Evolutionary conservation across 768 basidiomycete species (phyloP).

Genomic region (Suillus decipiens): DNA sequence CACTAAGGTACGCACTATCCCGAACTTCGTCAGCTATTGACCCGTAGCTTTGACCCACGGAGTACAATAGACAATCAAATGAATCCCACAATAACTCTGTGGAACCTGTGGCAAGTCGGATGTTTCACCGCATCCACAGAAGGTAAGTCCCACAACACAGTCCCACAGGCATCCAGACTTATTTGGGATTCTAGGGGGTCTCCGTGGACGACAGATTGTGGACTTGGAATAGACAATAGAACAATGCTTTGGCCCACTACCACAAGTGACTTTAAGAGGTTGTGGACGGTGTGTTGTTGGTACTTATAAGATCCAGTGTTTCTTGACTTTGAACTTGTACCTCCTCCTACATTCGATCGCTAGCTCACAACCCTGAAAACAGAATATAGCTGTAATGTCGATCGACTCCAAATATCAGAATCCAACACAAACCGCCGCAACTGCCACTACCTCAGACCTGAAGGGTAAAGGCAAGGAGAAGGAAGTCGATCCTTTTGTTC

Average conservation of each 20-base stretch:
- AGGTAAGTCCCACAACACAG: neutral
- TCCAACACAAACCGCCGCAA: neutral
- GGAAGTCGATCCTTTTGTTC: neutral
- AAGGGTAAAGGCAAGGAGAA: conserved; percentile 14
- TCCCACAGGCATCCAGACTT: neutral
- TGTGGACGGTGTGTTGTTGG: neutral
- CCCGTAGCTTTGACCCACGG: neutral
- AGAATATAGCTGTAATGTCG: neutral
- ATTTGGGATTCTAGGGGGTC: neutral
- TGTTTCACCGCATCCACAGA: conserved; percentile 4
- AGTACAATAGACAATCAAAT: conserved; percentile 1
- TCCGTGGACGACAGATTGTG: neutral
- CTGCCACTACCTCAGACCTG: neutral
- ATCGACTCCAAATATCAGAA: neutral
- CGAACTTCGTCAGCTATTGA: neutral
- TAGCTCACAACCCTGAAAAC: neutral
- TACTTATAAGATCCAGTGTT: neutral
- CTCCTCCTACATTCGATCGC: neutral
- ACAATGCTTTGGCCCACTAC: neutral
- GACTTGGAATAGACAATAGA: neutral
- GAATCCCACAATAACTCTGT: neutral
- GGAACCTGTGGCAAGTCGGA: neutral
- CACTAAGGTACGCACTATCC: neutral
- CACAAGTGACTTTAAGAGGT: neutral
- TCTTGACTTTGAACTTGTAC: neutral